phyloP scores from a whole-genome alignment of 208 protist genomes.

The Herpetomonas tarakana region DNA sequence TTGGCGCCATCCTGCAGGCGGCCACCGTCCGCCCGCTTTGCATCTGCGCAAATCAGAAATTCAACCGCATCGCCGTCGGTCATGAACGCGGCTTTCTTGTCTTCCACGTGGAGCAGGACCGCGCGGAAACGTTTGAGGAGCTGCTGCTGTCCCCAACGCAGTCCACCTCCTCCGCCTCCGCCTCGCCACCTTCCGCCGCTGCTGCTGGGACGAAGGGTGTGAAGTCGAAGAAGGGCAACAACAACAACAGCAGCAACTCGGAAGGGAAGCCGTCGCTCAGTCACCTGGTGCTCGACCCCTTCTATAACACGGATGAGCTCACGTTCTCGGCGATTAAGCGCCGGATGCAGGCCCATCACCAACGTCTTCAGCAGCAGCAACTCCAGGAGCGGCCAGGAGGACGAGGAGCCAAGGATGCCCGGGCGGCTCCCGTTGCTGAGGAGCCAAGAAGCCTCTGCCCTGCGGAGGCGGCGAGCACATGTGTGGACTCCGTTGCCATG shows the following conservation, averaged over 20 bases:
- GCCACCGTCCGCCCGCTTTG: constrained; percentile 31
- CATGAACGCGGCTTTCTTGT: constrained; percentile 72
- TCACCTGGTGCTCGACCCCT: constrained; percentile 24
- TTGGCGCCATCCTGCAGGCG: not conserved
- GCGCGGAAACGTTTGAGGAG: constrained; percentile 4
- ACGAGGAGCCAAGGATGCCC: too few relatives aligned
- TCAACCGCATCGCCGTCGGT: constrained; percentile 61
- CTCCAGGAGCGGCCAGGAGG: not conserved
- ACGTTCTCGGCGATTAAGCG: constrained; percentile 24
- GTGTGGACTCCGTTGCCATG: too few relatives aligned
- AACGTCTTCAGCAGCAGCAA: constrained; percentile 4
- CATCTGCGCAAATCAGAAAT: constrained; percentile 53
- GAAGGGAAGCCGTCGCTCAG: constrained; percentile 19
- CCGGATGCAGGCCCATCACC: constrained; percentile 11
- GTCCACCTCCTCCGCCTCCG: not conserved
- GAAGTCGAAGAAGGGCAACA: not conserved
- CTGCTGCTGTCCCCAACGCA: not conserved
- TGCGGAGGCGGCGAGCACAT: too few relatives aligned
- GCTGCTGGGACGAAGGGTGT: not conserved
- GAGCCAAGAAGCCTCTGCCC: too few relatives aligned
- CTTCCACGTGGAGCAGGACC: constrained; percentile 30
- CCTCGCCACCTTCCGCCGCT: not conserved
- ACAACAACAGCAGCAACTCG: too few relatives aligned
- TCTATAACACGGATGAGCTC: constrained; percentile 30
- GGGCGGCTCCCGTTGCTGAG: too few relatives aligned